phyloP scores from a whole-genome alignment of 768 basidiomycete genomes.

The Russula vinacea region DNA sequence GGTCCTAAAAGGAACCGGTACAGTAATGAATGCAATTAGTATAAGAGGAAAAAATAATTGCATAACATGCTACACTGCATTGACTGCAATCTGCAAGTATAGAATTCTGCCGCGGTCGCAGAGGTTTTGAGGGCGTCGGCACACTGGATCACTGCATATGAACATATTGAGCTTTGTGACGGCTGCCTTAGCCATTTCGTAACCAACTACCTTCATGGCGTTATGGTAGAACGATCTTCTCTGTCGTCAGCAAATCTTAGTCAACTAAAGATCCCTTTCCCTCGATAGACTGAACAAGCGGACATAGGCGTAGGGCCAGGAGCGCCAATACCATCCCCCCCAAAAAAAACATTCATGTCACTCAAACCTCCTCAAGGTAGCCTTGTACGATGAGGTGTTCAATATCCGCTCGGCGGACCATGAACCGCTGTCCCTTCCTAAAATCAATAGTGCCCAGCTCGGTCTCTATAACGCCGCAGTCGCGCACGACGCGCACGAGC shows the following conservation, averaged over 20 bases:
- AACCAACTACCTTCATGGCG: not conserved
- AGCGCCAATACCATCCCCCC: not conserved
- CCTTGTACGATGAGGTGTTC: slow-evolving; percentile 94
- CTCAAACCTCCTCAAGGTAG: slow-evolving; percentile 79
- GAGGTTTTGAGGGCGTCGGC: not conserved
- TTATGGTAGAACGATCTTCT: not conserved
- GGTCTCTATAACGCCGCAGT: slow-evolving; percentile 90
- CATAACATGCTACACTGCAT: not conserved
- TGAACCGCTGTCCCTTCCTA: slow-evolving; percentile 82
- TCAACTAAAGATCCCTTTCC: not conserved
- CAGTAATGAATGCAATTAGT: not conserved
- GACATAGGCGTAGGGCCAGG: not conserved
- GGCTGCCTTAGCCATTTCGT: not conserved
- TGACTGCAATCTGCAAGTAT: not conserved
- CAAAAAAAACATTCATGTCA: not conserved
- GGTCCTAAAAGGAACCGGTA: not conserved
- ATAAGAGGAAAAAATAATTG: not conserved
- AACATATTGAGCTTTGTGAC: not conserved
- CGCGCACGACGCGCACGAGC: slow-evolving; percentile 78
- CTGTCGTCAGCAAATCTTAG: not conserved
- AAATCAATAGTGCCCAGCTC: slow-evolving; percentile 91
- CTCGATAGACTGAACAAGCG: not conserved
- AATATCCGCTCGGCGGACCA: slow-evolving; percentile 83
- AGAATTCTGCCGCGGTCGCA: not conserved
- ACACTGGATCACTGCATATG: not conserved